Evolutionary conservation across 179 eudicot species (phyloP).

Genomic region (Beta corolliflora): DNA sequence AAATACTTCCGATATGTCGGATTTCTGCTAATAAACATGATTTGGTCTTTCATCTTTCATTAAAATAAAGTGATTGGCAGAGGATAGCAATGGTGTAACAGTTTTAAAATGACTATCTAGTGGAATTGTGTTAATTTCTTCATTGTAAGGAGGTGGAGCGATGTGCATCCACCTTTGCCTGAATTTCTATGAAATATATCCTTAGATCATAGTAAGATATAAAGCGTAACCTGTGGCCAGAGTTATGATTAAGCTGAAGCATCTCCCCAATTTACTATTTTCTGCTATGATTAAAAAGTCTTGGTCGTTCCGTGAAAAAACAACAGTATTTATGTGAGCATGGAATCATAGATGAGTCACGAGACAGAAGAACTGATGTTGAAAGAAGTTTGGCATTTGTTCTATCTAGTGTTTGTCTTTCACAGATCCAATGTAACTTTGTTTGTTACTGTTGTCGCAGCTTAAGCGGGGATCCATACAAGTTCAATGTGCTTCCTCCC

Average conservation of each 20-base stretch:
- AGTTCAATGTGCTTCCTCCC: conserved; percentile 83
- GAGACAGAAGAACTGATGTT: background rate
- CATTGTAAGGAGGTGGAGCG: background rate
- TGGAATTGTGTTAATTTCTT: background rate
- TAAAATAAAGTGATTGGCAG: background rate
- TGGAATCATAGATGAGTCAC: background rate
- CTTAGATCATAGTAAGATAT: background rate
- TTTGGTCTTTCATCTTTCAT: no score
- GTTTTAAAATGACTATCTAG: background rate
- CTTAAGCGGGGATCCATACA: conserved; percentile 58
- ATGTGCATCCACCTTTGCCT: background rate
- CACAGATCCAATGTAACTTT: background rate
- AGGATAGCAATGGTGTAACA: background rate
- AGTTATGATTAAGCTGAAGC: no score
- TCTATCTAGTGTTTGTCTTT: background rate
- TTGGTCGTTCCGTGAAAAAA: background rate
- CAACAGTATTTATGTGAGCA: background rate
- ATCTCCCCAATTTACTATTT: no score
- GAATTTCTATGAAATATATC: background rate
- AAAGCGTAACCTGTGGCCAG: no score
- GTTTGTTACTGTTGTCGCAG: conserved; percentile 28
- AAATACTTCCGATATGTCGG: no score
- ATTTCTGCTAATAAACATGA: no score
- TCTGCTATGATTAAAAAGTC: no score
- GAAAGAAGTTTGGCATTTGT: background rate